Conservation (phyloP, 2,329 filamentous ascomycete genomes). For the Aspergillus sp. region DNA sequence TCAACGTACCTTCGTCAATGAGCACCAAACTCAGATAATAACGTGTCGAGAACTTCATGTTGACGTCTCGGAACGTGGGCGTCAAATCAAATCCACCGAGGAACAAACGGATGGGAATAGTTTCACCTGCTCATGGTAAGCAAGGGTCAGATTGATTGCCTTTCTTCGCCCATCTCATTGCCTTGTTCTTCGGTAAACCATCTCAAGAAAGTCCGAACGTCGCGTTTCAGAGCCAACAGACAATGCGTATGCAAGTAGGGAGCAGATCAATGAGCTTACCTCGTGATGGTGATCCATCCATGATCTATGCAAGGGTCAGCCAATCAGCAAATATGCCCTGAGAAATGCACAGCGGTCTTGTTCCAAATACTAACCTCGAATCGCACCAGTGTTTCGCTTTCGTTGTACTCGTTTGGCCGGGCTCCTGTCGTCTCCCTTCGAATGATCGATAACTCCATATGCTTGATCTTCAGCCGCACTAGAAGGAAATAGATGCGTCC, state of each 20-base stretch:
- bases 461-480: conserved; percentile 97
- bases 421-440: conserved; percentile 94
- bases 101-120: conserved; percentile 96
- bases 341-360: conserved; percentile 6
- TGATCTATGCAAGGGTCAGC: conserved; percentile 65
- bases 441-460: conserved; percentile 99
- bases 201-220: neutral
- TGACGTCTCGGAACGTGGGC: conserved; percentile 97
- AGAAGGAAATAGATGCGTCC: conserved; percentile 98
- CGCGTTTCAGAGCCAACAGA: neutral
- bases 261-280: conserved; percentile 57
- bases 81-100: conserved; percentile 96
- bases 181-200: neutral
- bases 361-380: conserved; percentile 72
- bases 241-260: neutral
- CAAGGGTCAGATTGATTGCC: conserved; percentile 3
- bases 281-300: conserved; percentile 98
- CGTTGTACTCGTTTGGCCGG: conserved; percentile 98
- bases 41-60: conserved; percentile 98
- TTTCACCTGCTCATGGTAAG: conserved; percentile 63
- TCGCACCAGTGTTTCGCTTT: conserved; percentile 95
- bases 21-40: conserved; percentile 97
- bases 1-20: conserved; percentile 80
- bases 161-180: neutral
- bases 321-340: conserved; percentile 15